Conservation (phyloP, 441 rosid species). For the Geranium incanum region DNA sequence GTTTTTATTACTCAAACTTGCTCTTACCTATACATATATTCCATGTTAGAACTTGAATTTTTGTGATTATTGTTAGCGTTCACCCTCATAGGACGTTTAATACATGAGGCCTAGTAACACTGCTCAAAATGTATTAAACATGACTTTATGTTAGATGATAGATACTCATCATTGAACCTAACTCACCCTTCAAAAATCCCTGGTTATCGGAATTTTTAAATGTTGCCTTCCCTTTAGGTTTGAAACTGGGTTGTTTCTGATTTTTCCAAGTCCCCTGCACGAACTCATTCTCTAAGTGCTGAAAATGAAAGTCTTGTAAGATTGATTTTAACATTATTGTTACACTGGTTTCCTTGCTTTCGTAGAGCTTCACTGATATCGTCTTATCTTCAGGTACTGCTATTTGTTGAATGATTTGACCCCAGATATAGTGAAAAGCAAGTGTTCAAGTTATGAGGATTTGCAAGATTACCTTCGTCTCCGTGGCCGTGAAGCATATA, state of each 20-base stretch:
- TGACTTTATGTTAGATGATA: not conserved
- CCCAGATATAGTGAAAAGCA: constrained; percentile 57
- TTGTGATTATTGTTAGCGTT: not conserved
- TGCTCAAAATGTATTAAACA: not conserved
- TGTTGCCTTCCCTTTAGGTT: not conserved
- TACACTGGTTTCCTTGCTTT: not conserved
- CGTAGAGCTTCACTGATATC: constrained; percentile 15
- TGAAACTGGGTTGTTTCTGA: not conserved
- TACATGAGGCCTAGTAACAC: not conserved
- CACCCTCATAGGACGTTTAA: not conserved
- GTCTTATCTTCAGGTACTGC: constrained; percentile 59
- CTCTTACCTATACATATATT: not conserved
- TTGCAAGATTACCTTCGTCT: constrained; percentile 71
- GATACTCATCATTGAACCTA: not conserved
- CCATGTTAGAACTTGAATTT: not conserved
- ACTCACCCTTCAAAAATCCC: not conserved
- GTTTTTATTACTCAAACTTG: not conserved
- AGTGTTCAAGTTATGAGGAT: constrained; percentile 61
- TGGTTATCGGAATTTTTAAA: not conserved
- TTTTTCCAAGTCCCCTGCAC: not conserved
- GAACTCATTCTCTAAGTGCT: not conserved
- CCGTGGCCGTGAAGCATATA: constrained; percentile 83
- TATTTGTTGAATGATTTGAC: constrained; percentile 73
- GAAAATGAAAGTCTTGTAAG: not conserved
- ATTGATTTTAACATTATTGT: not conserved